Base-by-base conservation (phyloP, 2,329 filamentous ascomycete species). In the Trichoderma brevicompactum region DNA sequence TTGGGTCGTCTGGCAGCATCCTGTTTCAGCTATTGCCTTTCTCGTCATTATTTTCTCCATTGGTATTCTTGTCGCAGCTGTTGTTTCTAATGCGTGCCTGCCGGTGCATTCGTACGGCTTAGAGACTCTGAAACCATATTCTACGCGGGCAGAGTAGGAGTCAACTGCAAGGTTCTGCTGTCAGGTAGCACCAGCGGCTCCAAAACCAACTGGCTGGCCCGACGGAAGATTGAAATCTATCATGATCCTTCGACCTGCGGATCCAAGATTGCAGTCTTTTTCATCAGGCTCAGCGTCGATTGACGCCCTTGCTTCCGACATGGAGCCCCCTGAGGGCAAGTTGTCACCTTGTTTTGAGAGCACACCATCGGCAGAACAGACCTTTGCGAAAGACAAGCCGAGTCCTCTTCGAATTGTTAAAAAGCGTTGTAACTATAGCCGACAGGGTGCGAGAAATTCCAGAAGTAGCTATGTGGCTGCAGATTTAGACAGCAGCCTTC, bases 391-490 rank as follows among this genome's bases (percentile, higher is more conserved):
- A 23, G 75, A 74, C 69, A 71, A 72, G 64, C 80, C 83, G 17
- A 77, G 77, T 38, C 85, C 85, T 10, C 72, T 86, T 40, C 80
- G 81, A 46, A 83, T 87, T 70, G 72, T 80, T 70, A 67, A 67
- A 28, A 46, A 40, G 17, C 23, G 13, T 38, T 44, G 23, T 10
- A 46, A 38, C 7, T 19, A 40, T 15, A 49, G 36, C 17, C 46
- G 43, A 3, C 36, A 55, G 7, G 17, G 17, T n/a, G 50, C 0
- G 28, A 44, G 8, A 13, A 40, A 7, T 8, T 40, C 28, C 36
- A 55, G 38, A 48, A 15, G 15, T 4, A 38, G 15, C 63, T 41
- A 34, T 41, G 5, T 13, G 4, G 12, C n/a, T 1, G 23, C 15
- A 13, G 48, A 32, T 34, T 9, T 38, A 9, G 49, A 50, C 7